phyloP scores from a whole-genome alignment of 176 grass and related monocot genomes.

The Aegilops longissima region DNA sequence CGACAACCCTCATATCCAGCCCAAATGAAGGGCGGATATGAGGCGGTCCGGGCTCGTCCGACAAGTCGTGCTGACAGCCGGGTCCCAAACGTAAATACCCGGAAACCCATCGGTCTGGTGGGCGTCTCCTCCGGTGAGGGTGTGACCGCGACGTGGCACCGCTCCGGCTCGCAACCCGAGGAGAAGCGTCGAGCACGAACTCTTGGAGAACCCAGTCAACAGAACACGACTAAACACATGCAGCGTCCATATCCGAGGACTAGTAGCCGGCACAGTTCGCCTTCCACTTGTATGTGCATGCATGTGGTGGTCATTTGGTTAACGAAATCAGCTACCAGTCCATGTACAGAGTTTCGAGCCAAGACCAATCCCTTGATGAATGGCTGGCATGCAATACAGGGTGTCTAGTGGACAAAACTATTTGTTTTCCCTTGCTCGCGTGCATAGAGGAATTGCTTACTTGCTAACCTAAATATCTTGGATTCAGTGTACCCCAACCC shows the following conservation, averaged over 20 bases:
- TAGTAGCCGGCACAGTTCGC: background rate
- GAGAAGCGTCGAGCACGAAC: background rate
- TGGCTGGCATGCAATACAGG: constrained; percentile 4
- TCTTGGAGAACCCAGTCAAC: background rate
- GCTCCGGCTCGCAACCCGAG: background rate
- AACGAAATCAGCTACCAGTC: background rate
- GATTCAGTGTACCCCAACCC: background rate
- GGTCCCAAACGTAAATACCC: too few relatives aligned
- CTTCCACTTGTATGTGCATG: background rate
- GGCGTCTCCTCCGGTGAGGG: too few relatives aligned
- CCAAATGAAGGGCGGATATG: too few relatives aligned
- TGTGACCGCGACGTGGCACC: too few relatives aligned
- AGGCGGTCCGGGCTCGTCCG: too few relatives aligned
- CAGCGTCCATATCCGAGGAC: background rate
- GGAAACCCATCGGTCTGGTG: too few relatives aligned
- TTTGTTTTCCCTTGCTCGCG: constrained; percentile 9
- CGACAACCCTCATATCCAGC: too few relatives aligned
- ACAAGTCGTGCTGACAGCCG: too few relatives aligned
- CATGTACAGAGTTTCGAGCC: background rate
- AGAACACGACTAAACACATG: constrained; percentile 11
- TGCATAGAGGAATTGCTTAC: constrained; percentile 4
- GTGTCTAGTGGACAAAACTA: background rate
- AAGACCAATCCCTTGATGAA: background rate
- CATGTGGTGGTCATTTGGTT: constrained; percentile 4
- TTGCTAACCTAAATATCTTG: background rate